These are phyloP conservation scores for Acrocalymma vagum DNA, from an alignment of 2,329 filamentous ascomycete genomes.

Conservation along the genomic window DNA sequence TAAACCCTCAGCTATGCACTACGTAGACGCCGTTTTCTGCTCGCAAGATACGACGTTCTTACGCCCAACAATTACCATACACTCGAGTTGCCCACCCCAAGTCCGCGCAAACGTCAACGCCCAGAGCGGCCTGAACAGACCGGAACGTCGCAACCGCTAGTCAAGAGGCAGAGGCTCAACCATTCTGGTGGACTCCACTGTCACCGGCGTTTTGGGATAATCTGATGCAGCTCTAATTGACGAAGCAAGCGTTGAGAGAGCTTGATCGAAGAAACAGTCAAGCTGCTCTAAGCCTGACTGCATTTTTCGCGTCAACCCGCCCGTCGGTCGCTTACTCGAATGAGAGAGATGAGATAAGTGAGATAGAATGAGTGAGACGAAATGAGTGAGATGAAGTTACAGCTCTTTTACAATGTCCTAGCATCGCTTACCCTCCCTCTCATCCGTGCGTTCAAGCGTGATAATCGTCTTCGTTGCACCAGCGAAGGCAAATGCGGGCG, in stretches of 20 bases:
- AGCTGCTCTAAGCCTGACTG: slow-evolving; percentile 17
- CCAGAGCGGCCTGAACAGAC: slow-evolving; percentile 13
- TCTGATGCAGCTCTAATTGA: slow-evolving; percentile 29
- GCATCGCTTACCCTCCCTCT: no score
- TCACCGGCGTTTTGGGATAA: slow-evolving; percentile 26
- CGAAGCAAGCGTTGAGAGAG: slow-evolving; percentile 26
- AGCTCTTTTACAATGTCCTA: no score
- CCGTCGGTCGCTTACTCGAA: slow-evolving; percentile 18
- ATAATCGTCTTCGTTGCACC: no score
- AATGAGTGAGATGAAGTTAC: no score
- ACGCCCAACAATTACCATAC: slow-evolving; percentile 17
- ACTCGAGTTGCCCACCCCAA: slow-evolving; percentile 18
- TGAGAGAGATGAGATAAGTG: no score
- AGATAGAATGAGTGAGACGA: no score
- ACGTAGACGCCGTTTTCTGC: slow-evolving; percentile 18
- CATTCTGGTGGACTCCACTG: slow-evolving; percentile 14
- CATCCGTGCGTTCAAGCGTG: no score
- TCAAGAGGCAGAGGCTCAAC: slow-evolving; percentile 13
- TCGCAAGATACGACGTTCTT: slow-evolving; percentile 8
- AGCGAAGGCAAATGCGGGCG: neutral
- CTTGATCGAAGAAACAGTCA: slow-evolving; percentile 24
- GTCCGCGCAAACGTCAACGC: slow-evolving; percentile 18
- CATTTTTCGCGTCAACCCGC: slow-evolving; percentile 11
- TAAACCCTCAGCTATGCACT: slow-evolving; percentile 1
- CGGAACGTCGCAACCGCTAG: slow-evolving; percentile 16